These are phyloP conservation scores for Blastobotrys raffinosifermentans DNA, from an alignment of 1,139 yeast genomes.

Conservation along the genomic window DNA sequence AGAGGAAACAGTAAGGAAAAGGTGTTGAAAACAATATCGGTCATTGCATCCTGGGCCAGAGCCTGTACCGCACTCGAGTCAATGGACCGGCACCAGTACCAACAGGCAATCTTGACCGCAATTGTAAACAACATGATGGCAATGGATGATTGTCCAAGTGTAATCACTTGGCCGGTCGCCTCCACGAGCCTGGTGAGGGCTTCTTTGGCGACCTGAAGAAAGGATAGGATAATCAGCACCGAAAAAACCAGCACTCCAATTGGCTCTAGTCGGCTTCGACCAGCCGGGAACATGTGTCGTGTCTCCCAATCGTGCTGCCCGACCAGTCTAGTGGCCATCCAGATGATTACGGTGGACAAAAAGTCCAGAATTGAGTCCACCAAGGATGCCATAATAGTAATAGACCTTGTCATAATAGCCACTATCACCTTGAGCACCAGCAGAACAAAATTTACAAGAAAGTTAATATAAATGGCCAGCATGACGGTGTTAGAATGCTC, in stretches of 20 bases:
- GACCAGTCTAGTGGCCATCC: conserved; percentile 54
- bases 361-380: conserved; percentile 73
- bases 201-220: conserved; percentile 67
- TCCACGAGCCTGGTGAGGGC: conserved; percentile 36
- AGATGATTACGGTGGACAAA: conserved; percentile 67
- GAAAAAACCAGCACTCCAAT: conserved; percentile 73
- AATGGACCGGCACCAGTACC: conserved; percentile 59
- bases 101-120: conserved; percentile 53
- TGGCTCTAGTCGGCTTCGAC: conserved; percentile 69
- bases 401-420: conserved; percentile 58
- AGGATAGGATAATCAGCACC: conserved; percentile 63
- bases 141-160: conserved; percentile 50
- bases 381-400: conserved; percentile 71
- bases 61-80: conserved; percentile 70
- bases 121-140: conserved; percentile 61
- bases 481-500: conserved; percentile 43
- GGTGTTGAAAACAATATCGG: conserved; percentile 66
- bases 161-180: conserved; percentile 34
- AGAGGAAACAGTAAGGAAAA: conserved; percentile 69
- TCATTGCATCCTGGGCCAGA: conserved; percentile 73
- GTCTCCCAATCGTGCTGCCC: conserved; percentile 49
- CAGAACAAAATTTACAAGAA: conserved; percentile 53
- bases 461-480: conserved; percentile 61
- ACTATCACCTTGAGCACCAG: conserved; percentile 58
- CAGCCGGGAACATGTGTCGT: conserved; percentile 51